Conservation (phyloP, 1,284 basidiomycete genomes). For the Boletus chippewaensis region DNA sequence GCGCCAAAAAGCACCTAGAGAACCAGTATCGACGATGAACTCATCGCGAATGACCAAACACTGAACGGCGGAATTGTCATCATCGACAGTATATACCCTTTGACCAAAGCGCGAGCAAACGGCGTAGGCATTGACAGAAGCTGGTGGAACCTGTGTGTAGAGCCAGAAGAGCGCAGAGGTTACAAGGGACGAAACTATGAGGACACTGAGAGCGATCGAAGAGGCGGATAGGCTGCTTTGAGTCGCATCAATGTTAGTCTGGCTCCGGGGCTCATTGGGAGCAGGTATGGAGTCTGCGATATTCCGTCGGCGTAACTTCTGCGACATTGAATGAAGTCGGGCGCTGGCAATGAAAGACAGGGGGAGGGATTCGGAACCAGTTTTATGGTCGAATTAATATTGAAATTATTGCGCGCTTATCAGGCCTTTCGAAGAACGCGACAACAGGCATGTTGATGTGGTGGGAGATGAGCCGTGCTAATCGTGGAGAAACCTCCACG, state of each 20-base stretch:
- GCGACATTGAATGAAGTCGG: constrained; percentile 7
- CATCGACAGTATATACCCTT: constrained; percentile 14
- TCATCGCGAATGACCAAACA: constrained; percentile 24
- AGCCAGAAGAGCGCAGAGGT: constrained; percentile 15
- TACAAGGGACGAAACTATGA: constrained; percentile 12
- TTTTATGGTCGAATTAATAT: too few relatives aligned
- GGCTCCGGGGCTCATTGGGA: not conserved
- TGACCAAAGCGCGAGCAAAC: constrained; percentile 49
- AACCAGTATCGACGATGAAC: constrained; percentile 48
- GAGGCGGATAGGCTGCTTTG: not conserved
- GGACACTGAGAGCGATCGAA: not conserved
- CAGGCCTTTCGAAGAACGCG: too few relatives aligned
- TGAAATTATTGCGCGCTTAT: too few relatives aligned
- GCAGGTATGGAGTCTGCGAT: not conserved
- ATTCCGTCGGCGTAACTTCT: constrained; percentile 13
- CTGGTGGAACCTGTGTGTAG: not conserved
- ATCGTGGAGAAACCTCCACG: too few relatives aligned
- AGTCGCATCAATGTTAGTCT: not conserved
- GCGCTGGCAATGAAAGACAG: too few relatives aligned
- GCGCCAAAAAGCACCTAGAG: constrained; percentile 42
- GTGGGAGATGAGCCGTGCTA: too few relatives aligned
- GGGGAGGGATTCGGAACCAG: too few relatives aligned
- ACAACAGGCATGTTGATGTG: too few relatives aligned
- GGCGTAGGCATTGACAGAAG: constrained; percentile 39
- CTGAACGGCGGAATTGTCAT: constrained; percentile 41